Conservation (phyloP, 2,329 filamentous ascomycete genomes). For the Penicillium sp. region DNA sequence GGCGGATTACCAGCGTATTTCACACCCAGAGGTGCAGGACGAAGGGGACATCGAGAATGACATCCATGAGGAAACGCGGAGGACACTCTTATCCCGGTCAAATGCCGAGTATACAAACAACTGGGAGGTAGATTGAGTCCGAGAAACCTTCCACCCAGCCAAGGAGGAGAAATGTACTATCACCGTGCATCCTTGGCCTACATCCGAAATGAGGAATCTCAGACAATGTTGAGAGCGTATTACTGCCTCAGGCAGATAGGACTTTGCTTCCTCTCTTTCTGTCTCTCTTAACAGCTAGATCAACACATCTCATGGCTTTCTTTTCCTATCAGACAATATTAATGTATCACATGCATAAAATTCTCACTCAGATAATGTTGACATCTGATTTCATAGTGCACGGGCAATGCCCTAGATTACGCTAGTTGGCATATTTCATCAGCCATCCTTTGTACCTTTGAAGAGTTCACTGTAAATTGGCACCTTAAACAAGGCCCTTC, state of each 20-base stretch:
- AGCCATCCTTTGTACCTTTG: no score
- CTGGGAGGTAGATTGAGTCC: constrained; percentile 7
- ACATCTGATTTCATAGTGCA: no score
- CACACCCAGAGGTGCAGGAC: constrained; percentile 4
- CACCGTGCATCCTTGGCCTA: background rate
- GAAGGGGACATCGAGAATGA: constrained; percentile 1
- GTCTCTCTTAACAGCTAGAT: no score
- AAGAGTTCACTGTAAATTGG: background rate
- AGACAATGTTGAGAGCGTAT: background rate
- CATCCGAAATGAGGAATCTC: background rate
- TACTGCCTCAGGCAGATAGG: no score
- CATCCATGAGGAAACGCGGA: background rate
- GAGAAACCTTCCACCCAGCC: background rate
- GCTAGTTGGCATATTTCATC: no score
- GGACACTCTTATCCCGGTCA: constrained; percentile 5
- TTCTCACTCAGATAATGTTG: no score
- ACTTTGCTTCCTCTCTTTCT: no score
- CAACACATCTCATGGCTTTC: no score
- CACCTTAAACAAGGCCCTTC: background rate
- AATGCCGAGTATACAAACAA: constrained; percentile 3
- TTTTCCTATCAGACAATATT: no score
- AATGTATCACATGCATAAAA: no score
- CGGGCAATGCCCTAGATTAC: no score
- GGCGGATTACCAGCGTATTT: constrained; percentile 10
- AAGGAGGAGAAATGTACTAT: background rate